Evolutionary conservation across 176 grass and related monocot species (phyloP).

Genomic region (Avena eriantha): DNA sequence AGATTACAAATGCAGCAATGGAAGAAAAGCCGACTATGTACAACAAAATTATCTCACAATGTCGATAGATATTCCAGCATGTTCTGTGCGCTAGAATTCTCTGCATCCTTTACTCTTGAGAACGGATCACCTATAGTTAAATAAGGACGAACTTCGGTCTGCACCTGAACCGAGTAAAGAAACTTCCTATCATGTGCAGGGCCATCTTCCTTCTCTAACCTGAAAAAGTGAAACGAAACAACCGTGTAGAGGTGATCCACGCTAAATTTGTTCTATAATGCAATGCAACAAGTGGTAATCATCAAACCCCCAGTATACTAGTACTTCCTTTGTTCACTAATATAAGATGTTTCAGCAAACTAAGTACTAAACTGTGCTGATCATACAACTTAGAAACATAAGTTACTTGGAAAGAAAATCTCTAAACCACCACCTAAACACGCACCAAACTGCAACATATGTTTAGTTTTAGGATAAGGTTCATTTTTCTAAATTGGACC

Average conservation of each 20-base stretch:
- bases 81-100: conserved; percentile 72
- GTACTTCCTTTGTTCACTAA: too few relatives aligned
- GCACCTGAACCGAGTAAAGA: conserved; percentile 70
- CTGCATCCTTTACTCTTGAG: conserved; percentile 76
- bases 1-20: background rate
- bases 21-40: background rate
- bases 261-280: background rate
- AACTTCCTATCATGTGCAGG: conserved; percentile 71
- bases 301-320: background rate
- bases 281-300: conserved; percentile 1
- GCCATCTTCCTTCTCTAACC: conserved; percentile 79
- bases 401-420: background rate
- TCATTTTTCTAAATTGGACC: background rate
- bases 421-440: conserved; percentile 18
- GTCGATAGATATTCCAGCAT: conserved; percentile 52
- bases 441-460: background rate
- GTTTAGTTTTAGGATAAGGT: background rate
- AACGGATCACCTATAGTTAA: conserved; percentile 59
- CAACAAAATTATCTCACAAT: conserved; percentile 21
- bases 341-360: too few relatives aligned
- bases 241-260: background rate
- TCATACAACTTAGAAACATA: background rate
- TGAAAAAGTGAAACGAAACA: conserved; percentile 44
- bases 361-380: background rate
- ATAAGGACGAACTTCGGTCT: conserved; percentile 36